phyloP scores from a whole-genome alignment of 768 basidiomycete species.

The Psilocybe cubensis region DNA sequence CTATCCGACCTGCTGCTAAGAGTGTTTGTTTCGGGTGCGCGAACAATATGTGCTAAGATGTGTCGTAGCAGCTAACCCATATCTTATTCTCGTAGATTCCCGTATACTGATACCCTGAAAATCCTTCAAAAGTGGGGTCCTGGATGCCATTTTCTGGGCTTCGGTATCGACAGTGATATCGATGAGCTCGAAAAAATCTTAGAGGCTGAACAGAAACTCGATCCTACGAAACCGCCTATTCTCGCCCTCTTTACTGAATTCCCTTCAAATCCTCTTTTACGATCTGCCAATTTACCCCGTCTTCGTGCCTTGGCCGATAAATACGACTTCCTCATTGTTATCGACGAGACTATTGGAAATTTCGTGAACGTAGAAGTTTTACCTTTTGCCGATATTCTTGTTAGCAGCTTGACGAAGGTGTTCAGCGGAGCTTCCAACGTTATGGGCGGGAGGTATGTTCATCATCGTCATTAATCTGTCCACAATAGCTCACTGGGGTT shows the following conservation, averaged over 20 bases:
- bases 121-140: slow-evolving; percentile 96
- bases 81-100: slow-evolving; percentile 62
- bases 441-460: slow-evolving; percentile 94
- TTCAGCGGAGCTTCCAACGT: slow-evolving; percentile 95
- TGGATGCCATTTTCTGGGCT: slow-evolving; percentile 87
- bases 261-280: slow-evolving; percentile 92
- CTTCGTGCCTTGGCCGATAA: slow-evolving; percentile 83
- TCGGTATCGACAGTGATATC: slow-evolving; percentile 77
- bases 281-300: slow-evolving; percentile 77
- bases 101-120: slow-evolving; percentile 95
- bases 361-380: slow-evolving; percentile 92
- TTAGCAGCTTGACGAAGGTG: slow-evolving; percentile 90
- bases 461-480: not conserved
- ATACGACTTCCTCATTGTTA: slow-evolving; percentile 83
- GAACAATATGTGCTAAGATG: not conserved
- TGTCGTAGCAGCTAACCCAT: not conserved
- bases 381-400: slow-evolving; percentile 86
- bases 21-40: slow-evolving; percentile 94
- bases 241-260: slow-evolving; percentile 91
- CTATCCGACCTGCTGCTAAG: slow-evolving; percentile 62
- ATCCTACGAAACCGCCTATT: slow-evolving; percentile 59
- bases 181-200: slow-evolving; percentile 72
- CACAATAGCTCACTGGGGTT: not conserved
- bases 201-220: slow-evolving; percentile 38
- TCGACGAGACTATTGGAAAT: slow-evolving; percentile 96